Base-by-base conservation (phyloP, 805 yeast species). In the Starmerella gropengiesseri region DNA sequence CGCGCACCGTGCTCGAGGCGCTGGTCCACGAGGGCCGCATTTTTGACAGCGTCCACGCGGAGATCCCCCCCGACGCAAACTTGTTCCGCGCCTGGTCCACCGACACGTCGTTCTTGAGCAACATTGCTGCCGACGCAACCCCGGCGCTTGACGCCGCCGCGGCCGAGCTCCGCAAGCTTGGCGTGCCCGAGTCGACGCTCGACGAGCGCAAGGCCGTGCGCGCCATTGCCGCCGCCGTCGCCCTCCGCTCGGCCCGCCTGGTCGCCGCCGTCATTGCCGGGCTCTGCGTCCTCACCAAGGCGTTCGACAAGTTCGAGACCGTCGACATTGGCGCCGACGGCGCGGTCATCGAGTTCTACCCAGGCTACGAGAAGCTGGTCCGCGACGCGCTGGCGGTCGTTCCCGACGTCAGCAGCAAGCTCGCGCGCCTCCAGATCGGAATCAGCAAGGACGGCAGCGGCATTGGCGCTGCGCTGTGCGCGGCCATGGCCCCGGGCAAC, bases 281-380 rank as follows among this genome's bases (percentile, higher is more conserved):
- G 2, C 73, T 89, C 44, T 59, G 79, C 41, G 64, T 70, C 40
- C 75, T 75, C 61, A 79, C 87, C 1, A 70, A 68, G 40, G 80
- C 89, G 13, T 73, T 86, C 40, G 71, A 73, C 35, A 75, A 71
- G 42, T 69, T 66, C 53, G 82, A 80, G 54, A 75, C 73, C 47
- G 85, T 89, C 39, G 97, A 89, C 60, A 75, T 91, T 51, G 97
- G 96, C 46, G 87, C 87, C 47, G 97, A 89, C 62, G 98, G 98
- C 28, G 79, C 95, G 3, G 91, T 89, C 43, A 80, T 89, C 38
- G 95, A 89, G 63, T 81, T 75, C 58, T 91, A 87, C 62, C 98
- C 98, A 14, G 87, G 89, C 20, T 89, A 81, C 65, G 77, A 80
- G 64, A 73, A 78, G 11, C 74, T 75, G 71, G 66, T 89, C 49